Evolutionary conservation across 176 grass and related monocot species (phyloP), one percentile per base, ranked within the genome.

Genomic region (Musa beccarii): DNA sequence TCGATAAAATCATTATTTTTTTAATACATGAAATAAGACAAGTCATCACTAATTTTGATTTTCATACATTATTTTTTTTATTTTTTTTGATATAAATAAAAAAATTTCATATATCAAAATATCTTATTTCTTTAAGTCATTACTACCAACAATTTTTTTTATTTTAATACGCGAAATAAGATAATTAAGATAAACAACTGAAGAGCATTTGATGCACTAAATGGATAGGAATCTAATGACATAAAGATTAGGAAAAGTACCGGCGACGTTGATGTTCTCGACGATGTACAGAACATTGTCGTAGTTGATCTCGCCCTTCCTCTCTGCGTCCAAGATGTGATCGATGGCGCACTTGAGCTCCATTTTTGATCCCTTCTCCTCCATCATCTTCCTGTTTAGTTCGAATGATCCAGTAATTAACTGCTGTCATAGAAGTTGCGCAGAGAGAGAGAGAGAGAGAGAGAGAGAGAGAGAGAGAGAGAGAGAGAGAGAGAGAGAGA

Each of bases 221-320:
- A 57, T 57, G 2, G 16, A 2, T 57, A 2, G 2, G 16, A 57
- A 57, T 43, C 4, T 5, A 43, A 43, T 6, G 4, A 43, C 34
- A 34, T 5, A 43, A 43, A 43, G 34, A 43, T 6, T 43, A 43
- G 34, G 34, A 24, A 16, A 73, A 10, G 14, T 53, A 73, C 71
- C 71, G 11, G 71, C 71, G 71, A 73, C 71, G 71, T 73, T 73
- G 52, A 73, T 73, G 71, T 73, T 73, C 51, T 73, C 70, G 11
- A 73, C 51, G 52, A 73, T 73, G 70, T 73, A 73, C 10, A 73
- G 70, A 25, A 73, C 70, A 26, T 73, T 73, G 51, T 73, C 70
- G 51, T 73, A 73, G 70, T 73, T 73, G 51, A 73, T 73, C 70
- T 73, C 70, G 70, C 70, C 70, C 51, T 54, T 73, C 70, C 50